phyloP scores from a whole-genome alignment of 2,329 filamentous ascomycete genomes.

The Ophiocordyceps polyrhachis-furcata region DNA sequence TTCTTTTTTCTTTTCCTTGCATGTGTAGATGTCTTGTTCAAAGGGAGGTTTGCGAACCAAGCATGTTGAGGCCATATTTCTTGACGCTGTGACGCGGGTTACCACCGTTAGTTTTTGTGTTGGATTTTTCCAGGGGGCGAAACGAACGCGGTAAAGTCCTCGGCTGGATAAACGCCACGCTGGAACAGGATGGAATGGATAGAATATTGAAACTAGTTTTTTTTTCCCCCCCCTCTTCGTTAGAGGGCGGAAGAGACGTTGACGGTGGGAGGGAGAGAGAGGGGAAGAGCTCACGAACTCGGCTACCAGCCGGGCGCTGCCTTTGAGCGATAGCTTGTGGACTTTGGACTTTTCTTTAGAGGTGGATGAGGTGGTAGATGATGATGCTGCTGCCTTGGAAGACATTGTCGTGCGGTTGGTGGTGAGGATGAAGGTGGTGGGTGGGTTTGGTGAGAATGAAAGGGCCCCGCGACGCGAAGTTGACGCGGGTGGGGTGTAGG shows the following conservation, averaged over 20 bases:
- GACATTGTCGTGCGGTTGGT: constrained; percentile 8
- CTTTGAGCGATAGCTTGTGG: constrained; percentile 85
- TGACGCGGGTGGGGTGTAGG: no score
- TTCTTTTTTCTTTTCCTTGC: neutral
- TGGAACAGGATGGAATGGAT: constrained; percentile 98
- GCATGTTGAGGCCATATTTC: constrained; percentile 98
- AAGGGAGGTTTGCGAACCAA: constrained; percentile 30
- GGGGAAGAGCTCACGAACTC: constrained; percentile 48
- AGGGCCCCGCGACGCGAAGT: no score
- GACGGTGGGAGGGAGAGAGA: neutral
- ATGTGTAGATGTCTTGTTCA: no score
- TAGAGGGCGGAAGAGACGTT: no score
- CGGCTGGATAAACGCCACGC: constrained; percentile 68
- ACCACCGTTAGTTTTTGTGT: no score
- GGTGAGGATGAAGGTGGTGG: neutral
- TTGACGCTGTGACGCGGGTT: constrained; percentile 41
- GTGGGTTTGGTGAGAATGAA: no score
- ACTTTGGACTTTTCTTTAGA: constrained; percentile 64
- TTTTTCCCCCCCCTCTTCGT: no score
- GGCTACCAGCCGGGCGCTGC: constrained; percentile 68
- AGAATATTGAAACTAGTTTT: constrained; percentile 75
- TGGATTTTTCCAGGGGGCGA: no score
- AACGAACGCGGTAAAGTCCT: constrained; percentile 80
- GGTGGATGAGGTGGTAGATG: constrained; percentile 6
- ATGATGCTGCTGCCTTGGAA: constrained; percentile 9